Evolutionary conservation across 441 rosid genomes (phyloP).

Genomic region (Corymbia citriodora): DNA sequence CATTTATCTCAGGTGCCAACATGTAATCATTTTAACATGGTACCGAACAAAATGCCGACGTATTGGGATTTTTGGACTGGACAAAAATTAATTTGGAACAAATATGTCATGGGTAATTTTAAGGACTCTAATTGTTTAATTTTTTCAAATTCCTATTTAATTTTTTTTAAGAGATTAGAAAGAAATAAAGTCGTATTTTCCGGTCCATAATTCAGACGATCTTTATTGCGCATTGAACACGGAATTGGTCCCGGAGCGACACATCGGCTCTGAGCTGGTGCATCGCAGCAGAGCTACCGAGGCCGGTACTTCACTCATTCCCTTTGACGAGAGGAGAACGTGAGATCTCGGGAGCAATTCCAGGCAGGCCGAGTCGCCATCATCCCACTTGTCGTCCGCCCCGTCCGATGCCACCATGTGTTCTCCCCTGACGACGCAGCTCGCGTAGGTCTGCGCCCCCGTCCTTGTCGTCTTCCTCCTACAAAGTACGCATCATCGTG

Average conservation of each 20-base stretch:
- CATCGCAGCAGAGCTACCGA: neutral
- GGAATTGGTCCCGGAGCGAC: neutral
- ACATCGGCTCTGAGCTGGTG: neutral
- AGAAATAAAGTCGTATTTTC: neutral
- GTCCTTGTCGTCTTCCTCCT: neutral
- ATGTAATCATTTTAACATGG: neutral
- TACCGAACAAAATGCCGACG: neutral
- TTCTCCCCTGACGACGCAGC: neutral
- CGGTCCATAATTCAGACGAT: neutral
- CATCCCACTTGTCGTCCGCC: neutral
- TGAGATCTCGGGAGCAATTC: neutral
- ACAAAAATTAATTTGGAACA: neutral
- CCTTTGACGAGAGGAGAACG: neutral
- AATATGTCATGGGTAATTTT: no score
- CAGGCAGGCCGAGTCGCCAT: neutral
- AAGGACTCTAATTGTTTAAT: neutral
- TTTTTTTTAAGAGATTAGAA: neutral
- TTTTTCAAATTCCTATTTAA: neutral
- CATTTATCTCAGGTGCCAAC: rapidly evolving
- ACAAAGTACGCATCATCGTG: neutral
- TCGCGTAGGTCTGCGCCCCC: neutral
- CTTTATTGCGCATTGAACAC: neutral
- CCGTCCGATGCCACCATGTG: neutral
- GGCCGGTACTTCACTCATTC: neutral
- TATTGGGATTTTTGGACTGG: rapidly evolving